These are phyloP conservation scores for Penicillium canariense DNA, from an alignment of 495 filamentous ascomycete genomes.

Conservation along the genomic window DNA sequence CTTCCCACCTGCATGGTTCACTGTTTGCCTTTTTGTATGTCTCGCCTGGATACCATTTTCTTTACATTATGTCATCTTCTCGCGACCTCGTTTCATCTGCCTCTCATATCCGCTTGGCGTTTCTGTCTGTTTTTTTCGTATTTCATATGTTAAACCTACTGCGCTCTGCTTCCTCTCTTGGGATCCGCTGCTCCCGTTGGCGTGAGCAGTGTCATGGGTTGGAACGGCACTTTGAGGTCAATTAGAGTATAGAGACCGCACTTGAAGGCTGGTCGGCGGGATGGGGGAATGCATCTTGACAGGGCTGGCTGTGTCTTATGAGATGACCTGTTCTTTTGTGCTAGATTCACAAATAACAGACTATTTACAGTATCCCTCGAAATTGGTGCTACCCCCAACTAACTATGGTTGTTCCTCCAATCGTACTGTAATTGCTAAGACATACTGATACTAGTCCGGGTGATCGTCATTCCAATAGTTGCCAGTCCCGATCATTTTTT, in stretches of 20 bases:
- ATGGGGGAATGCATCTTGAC: neutral
- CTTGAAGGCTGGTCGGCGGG: neutral
- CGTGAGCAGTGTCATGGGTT: neutral
- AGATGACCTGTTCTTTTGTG: neutral
- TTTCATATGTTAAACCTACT: conserved; percentile 4
- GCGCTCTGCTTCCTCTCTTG: neutral
- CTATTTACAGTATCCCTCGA: neutral
- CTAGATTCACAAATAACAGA: conserved; percentile 16
- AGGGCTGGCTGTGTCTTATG: neutral
- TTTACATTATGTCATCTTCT: conserved; percentile 14
- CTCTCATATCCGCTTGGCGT: conserved; percentile 6
- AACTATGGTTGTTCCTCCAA: too few relatives aligned
- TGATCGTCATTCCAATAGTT: too few relatives aligned
- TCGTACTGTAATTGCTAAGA: too few relatives aligned
- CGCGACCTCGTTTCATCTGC: conserved; percentile 17
- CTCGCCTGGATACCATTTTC: conserved; percentile 25
- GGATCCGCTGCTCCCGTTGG: neutral
- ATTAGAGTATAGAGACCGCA: conserved; percentile 13
- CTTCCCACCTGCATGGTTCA: conserved; percentile 4
- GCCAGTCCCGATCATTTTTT: too few relatives aligned
- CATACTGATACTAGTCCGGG: too few relatives aligned
- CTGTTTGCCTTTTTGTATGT: conserved; percentile 15
- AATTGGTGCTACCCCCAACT: neutral
- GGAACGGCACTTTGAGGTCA: neutral
- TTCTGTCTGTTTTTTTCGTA: conserved; percentile 4